Evolutionary conservation across 805 yeast genomes (phyloP), one percentile per base, ranked within the genome.

Genomic region (Saccharomyces paradoxus): DNA sequence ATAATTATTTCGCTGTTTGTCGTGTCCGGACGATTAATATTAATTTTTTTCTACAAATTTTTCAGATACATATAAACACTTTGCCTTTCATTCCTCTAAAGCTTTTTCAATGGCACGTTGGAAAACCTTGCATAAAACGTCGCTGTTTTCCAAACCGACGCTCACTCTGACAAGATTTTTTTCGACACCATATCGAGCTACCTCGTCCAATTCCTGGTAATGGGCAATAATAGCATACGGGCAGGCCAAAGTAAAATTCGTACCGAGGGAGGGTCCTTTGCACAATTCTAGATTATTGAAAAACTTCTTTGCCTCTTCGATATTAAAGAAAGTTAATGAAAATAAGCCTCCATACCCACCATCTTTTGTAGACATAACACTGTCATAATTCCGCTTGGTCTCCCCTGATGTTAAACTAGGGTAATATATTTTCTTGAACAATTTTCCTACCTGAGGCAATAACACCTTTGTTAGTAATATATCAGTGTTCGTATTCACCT

Each of bases 291-390:
- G 46, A 13, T 81, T 76, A 69, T 91, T 83, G 73, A 86, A 91
- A 68, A 90, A 91, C n/a, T 73, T 73, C 41, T 77, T 76, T 0
- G 96, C 96, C 60, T 80, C 82, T 22, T 75, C 73, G 9, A 84
- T 81, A 4, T 81, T 77, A 52, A 81, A 71, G 71, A 91, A 88
- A 10, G 86, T 79, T 49, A 91, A 71, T 3, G 96, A 87, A 29
- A 91, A 75, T 53, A 90, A 75, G 0, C 96, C 96, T 47, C 97
- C 97, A 64, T 90, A 91, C 0, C 97, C 97, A 29, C 96, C 96
- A 22, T 75, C 74, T 5, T 75, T 66, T n/a, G 81, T 82, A 51
- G 70, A 61, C 63, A 81, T 85, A 46, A 88, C 73, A 2, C 71
- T 78, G 60, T 91, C 96, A 68, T 89, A 94, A 69, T 87, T 79